Percentiles rank a stretch among this genome's conserved stretches.
phyloP scores from a whole-genome alignment of 257 asterid species.

The Rubia yunnanensis region DNA sequence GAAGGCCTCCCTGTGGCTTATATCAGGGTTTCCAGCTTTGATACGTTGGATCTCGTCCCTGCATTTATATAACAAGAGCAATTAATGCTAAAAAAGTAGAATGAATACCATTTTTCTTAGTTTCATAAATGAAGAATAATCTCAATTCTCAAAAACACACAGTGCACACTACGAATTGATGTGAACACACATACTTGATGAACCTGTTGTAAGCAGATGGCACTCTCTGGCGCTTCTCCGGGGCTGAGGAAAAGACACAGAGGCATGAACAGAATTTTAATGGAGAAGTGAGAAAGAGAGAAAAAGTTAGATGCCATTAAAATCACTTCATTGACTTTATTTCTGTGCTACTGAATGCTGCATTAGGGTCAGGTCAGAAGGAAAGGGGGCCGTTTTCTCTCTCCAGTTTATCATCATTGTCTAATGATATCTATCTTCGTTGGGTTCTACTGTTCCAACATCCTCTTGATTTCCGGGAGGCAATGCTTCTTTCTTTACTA shows the following conservation, averaged over 20 bases:
- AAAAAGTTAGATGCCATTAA: constrained; percentile 22
- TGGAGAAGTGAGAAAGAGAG: constrained; percentile 21
- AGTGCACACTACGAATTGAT: neutral
- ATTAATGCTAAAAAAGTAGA: too few relatives aligned
- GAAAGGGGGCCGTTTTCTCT: constrained; percentile 11
- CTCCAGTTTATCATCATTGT: constrained; percentile 74
- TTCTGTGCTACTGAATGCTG: constrained; percentile 15
- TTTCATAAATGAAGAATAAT: too few relatives aligned
- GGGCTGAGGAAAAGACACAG: constrained; percentile 49
- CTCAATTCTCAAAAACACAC: neutral
- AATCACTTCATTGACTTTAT: constrained; percentile 51
- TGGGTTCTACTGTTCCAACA: constrained; percentile 22
- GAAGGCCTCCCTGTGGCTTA: constrained; percentile 98
- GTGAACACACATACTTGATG: constrained; percentile 60
- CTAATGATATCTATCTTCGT: constrained; percentile 36
- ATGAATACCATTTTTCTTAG: too few relatives aligned
- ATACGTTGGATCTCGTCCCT: constrained; percentile 99
- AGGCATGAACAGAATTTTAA: constrained; percentile 31
- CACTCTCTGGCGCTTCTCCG: constrained; percentile 98
- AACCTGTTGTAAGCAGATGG: constrained; percentile 98
- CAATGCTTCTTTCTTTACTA: constrained; percentile 10
- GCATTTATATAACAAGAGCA: constrained; percentile 18
- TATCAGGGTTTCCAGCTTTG: constrained; percentile 99
- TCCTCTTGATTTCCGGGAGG: constrained; percentile 53
- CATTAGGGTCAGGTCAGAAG: constrained; percentile 12